phyloP scores from a whole-genome alignment of 1,284 basidiomycete genomes.

The Ganoderma lingzhi region DNA sequence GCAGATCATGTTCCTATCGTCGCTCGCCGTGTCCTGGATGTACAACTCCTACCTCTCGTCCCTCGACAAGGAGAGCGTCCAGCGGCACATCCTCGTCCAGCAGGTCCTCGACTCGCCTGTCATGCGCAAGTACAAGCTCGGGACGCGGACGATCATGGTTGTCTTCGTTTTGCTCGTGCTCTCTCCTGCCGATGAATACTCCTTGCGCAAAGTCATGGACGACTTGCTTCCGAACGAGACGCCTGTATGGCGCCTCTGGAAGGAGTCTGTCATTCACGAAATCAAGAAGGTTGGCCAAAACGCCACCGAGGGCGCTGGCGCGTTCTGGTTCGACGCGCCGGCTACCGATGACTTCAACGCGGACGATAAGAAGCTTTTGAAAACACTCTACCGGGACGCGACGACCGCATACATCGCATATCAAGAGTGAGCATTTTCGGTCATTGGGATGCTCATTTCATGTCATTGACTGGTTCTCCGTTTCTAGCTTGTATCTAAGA shows the following conservation, averaged over 20 bases:
- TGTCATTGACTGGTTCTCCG: background rate
- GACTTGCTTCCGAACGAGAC: conserved; percentile 23
- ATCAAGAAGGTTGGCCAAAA: conserved; percentile 5
- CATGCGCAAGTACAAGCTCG: conserved; percentile 20
- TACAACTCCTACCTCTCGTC: conserved; percentile 32
- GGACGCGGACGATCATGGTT: conserved; percentile 20
- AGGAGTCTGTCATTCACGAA: conserved; percentile 11
- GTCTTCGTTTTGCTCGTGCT: conserved; percentile 28
- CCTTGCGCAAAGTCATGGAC: conserved; percentile 17
- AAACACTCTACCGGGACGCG: conserved; percentile 15
- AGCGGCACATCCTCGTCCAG: conserved; percentile 19
- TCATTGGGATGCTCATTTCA: background rate
- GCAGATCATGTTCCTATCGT: conserved; percentile 27
- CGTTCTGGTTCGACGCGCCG: conserved; percentile 13
- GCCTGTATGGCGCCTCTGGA: conserved; percentile 20
- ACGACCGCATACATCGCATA: conserved; percentile 9
- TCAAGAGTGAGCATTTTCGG: conserved; percentile 5
- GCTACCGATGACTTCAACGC: background rate
- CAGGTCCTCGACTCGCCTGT: conserved; percentile 12
- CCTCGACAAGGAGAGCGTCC: conserved; percentile 25
- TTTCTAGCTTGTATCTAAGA: conserved; percentile 4
- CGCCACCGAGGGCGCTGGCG: background rate
- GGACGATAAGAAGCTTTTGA: conserved; percentile 9
- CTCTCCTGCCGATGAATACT: conserved; percentile 16
- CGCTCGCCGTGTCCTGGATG: conserved; percentile 28